phyloP scores from a whole-genome alignment of 345 rosid species.

The Draba incana region DNA sequence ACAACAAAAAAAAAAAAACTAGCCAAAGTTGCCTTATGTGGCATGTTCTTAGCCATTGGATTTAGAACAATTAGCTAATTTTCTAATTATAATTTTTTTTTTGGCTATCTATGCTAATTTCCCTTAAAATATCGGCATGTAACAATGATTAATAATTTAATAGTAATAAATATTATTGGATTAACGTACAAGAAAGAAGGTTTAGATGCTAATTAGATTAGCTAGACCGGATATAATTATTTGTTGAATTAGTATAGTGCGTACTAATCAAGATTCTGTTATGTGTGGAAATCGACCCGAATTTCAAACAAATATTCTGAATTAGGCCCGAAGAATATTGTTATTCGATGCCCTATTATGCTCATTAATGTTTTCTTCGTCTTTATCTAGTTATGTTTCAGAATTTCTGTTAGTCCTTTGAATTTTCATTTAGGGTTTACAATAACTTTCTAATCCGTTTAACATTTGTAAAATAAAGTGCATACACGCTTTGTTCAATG shows the following conservation, averaged over 20 bases:
- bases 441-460: not conserved
- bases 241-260: constrained; percentile 21
- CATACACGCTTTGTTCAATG: not conserved
- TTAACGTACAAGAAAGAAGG: constrained; percentile 29
- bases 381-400: constrained; percentile 20
- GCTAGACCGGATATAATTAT: constrained; percentile 18
- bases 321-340: constrained; percentile 33
- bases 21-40: no score
- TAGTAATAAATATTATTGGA: constrained; percentile 4
- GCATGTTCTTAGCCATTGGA: no score
- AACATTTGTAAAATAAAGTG: not conserved
- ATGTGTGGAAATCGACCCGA: constrained; percentile 25
- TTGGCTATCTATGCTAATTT: no score
- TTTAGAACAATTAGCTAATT: no score
- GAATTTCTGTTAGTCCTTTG: not conserved
- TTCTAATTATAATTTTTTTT: no score
- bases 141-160: not conserved
- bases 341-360: constrained; percentile 30
- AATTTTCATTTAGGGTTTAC: not conserved
- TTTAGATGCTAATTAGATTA: constrained; percentile 23
- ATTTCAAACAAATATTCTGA: constrained; percentile 27
- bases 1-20: no score
- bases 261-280: constrained; percentile 18
- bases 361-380: constrained; percentile 19
- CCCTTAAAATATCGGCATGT: not conserved